Conservation (phyloP, 257 asterid genomes). For the Euphrasia confusa region DNA sequence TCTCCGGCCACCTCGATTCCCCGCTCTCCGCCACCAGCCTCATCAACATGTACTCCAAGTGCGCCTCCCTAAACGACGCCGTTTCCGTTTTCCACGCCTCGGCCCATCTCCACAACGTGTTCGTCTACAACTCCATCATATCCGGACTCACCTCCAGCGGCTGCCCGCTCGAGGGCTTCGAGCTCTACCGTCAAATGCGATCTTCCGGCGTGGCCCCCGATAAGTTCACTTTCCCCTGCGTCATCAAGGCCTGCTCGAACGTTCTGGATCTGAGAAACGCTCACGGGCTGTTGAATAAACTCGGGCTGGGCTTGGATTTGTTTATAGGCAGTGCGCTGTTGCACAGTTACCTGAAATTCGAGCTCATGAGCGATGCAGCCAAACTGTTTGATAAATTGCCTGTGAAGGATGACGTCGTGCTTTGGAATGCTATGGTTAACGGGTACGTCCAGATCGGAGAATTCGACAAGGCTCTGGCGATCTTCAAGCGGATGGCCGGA, state of each 20-base stretch:
- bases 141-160: slow-evolving; percentile 54
- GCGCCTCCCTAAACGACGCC: slow-evolving; percentile 56
- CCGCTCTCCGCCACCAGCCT: slow-evolving; percentile 76
- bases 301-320: slow-evolving; percentile 54
- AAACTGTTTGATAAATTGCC: slow-evolving; percentile 65
- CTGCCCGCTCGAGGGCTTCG: slow-evolving; percentile 35
- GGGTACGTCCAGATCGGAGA: slow-evolving; percentile 60
- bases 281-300: slow-evolving; percentile 56
- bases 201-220: slow-evolving; percentile 55
- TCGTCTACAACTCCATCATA: slow-evolving; percentile 59
- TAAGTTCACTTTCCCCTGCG: slow-evolving; percentile 74
- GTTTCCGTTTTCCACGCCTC: slow-evolving; percentile 49
- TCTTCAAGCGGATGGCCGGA: slow-evolving; percentile 56
- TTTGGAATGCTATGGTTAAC: slow-evolving; percentile 84
- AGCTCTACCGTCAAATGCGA: slow-evolving; percentile 49
- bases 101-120: slow-evolving; percentile 42
- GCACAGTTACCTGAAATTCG: slow-evolving; percentile 48
- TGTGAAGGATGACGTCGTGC: slow-evolving; percentile 51
- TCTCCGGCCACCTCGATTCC: slow-evolving; percentile 41
- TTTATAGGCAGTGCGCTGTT: slow-evolving; percentile 70
- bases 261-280: slow-evolving; percentile 37
- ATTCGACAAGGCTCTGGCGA: slow-evolving; percentile 36
- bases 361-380: slow-evolving; percentile 47
- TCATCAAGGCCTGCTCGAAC: slow-evolving; percentile 56
- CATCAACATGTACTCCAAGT: slow-evolving; percentile 84